Percentiles rank a stretch among this genome's conserved stretches.
phyloP scores from a whole-genome alignment of 306 rosid species.

The Quercus bicolor region DNA sequence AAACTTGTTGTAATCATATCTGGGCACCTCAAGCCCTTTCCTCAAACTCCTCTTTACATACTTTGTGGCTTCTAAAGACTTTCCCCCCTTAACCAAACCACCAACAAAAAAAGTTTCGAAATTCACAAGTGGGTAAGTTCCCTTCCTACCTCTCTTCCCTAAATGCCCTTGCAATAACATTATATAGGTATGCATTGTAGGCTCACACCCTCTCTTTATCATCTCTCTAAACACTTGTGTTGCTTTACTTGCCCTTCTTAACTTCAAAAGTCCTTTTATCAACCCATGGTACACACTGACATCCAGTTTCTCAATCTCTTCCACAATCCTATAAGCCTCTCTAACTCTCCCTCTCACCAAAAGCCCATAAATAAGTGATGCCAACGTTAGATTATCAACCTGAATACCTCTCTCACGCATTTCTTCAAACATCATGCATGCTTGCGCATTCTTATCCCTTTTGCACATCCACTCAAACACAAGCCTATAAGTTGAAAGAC shows the following conservation, averaged over 20 bases:
- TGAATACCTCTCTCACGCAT: slow-evolving; percentile 56
- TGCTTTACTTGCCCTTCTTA: slow-evolving; percentile 66
- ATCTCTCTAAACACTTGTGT: slow-evolving; percentile 67
- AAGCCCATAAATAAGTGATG: slow-evolving; percentile 46
- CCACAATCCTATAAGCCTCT: slow-evolving; percentile 50
- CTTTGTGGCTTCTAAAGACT: slow-evolving; percentile 62
- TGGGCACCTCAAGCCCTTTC: slow-evolving; percentile 83
- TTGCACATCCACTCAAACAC: slow-evolving; percentile 66
- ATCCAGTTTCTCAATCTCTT: slow-evolving; percentile 30
- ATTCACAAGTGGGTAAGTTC: slow-evolving; percentile 62
- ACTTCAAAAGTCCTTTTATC: slow-evolving; percentile 69
- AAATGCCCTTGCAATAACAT: slow-evolving; percentile 82
- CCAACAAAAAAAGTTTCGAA: slow-evolving; percentile 87
- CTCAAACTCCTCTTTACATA: slow-evolving; percentile 83
- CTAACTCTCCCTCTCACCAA: no score
- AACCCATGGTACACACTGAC: slow-evolving; percentile 61
- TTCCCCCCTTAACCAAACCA: slow-evolving; percentile 46
- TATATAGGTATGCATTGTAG: slow-evolving; percentile 23
- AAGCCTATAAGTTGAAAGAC: slow-evolving; percentile 52
- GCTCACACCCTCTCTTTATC: slow-evolving; percentile 49
- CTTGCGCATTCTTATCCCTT: slow-evolving; percentile 44
- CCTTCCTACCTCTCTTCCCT: slow-evolving; percentile 58
- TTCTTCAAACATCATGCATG: slow-evolving; percentile 57
- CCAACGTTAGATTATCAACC: slow-evolving; percentile 45
- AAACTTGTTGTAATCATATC: slow-evolving; percentile 76